These are phyloP conservation scores for Lignosus rhinocerotis DNA, from an alignment of 1,284 basidiomycete species.

Conservation along the genomic window DNA sequence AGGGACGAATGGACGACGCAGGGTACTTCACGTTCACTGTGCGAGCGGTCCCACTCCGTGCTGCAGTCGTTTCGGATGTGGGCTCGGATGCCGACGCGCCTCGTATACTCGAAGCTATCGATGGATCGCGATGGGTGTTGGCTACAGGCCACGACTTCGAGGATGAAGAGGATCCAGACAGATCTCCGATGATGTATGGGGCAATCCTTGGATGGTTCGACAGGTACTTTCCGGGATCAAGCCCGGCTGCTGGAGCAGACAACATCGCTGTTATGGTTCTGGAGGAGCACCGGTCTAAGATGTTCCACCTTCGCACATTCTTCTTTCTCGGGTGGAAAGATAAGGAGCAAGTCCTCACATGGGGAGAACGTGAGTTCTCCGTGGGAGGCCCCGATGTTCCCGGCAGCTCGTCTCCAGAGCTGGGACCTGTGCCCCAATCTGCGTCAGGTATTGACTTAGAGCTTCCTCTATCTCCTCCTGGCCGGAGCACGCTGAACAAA, in stretches of 20 bases:
- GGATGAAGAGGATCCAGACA: background rate
- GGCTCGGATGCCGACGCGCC: background rate
- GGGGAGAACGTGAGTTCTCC: conserved; percentile 11
- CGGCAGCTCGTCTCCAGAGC: too few relatives aligned
- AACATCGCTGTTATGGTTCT: conserved; percentile 13
- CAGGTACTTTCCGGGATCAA: conserved; percentile 6
- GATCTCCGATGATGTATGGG: conserved; percentile 1
- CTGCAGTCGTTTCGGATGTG: background rate
- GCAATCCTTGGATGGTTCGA: conserved; percentile 13
- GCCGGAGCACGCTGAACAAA: background rate
- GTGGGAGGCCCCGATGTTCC: background rate
- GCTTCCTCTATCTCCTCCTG: background rate
- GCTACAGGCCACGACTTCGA: background rate
- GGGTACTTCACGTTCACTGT: conserved; percentile 9
- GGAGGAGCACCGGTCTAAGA: conserved; percentile 3
- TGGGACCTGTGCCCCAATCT: background rate
- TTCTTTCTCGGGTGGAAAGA: conserved; percentile 3
- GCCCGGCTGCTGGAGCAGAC: background rate
- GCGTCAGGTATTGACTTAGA: background rate
- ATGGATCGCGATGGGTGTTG: conserved; percentile 9
- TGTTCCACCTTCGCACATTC: conserved; percentile 16
- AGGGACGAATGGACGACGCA: conserved; percentile 11
- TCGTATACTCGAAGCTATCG: conserved; percentile 3
- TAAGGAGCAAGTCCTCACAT: conserved; percentile 3
- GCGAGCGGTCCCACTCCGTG: conserved; percentile 1